Base-by-base conservation (phyloP, 208 protist genomes). In the Acanthamoeba divionensis region DNA sequence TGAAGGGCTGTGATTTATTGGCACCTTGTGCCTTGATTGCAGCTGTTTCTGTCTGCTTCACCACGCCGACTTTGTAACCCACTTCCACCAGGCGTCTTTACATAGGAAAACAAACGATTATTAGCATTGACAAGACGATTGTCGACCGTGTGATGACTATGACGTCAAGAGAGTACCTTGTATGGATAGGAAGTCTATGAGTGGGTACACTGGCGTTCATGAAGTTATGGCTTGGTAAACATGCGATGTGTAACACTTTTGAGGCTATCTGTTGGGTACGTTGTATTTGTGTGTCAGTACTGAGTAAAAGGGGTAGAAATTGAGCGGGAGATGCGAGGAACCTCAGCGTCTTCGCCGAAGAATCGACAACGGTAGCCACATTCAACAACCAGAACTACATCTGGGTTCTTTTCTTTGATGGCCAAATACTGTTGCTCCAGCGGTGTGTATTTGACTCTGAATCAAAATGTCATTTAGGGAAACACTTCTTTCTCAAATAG, bases 301-400 rank as follows among this genome's bases (percentile, higher is more conserved):
- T 6, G 36, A 63, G 26, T 63, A 63, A 29, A 63, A 63, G 26
- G n/a, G 26, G 21, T 0, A 3, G 1, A 12, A 2, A 24, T 29
- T 12, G 45, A 5, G 18, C 45, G 21, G 45, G 15, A 67, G 52
- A 15, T 2, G 47, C 57, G 38, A n/a, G 48, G 38, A 7, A 95
- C 82, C 82, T 93, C 69, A 15, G 95, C 94, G 89, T 96, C 95
- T 9, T 94, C 75, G 8, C 92, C 94, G 89, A 96, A 96, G 55
- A 96, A 94, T 7, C 62, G 89, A 52, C 66, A 96, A 48, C 94
- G 93, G 87, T 96, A 96, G 24, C 95, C 95, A 57, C 47, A 89
- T 54, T 96, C 95, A 36, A 96, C 88, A 54, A 95, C 86, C 36
- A 96, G 63, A 15, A 96, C 26, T 3, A 93, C 91, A 50, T 96